Conservation (phyloP, 2,329 filamentous ascomycete genomes). For the Ceratocystis huliohia region DNA sequence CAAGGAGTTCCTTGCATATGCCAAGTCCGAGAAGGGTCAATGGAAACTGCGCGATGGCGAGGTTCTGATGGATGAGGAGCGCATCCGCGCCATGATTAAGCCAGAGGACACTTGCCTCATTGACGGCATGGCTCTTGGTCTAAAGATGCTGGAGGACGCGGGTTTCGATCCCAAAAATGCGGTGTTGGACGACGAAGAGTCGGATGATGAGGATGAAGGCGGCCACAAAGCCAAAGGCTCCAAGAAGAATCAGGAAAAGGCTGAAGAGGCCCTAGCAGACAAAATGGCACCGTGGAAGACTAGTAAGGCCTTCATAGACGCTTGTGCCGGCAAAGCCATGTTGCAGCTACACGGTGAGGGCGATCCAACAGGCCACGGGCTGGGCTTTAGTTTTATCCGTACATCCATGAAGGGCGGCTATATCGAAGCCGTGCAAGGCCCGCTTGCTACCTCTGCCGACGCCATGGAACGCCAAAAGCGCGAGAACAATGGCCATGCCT, state of each 20-base stretch:
- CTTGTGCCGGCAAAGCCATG: constrained; percentile 92
- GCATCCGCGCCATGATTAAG: constrained; percentile 76
- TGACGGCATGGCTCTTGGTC: constrained; percentile 92
- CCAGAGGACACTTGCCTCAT: constrained; percentile 91
- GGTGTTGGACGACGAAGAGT: constrained; percentile 49
- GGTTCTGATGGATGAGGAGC: constrained; percentile 63
- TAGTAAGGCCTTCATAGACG: constrained; percentile 91
- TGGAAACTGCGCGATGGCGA: constrained; percentile 71
- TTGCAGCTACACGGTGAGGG: constrained; percentile 86
- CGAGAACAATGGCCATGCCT: constrained; percentile 84
- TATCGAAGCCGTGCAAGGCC: constrained; percentile 63
- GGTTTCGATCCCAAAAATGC: constrained; percentile 61
- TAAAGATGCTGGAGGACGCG: constrained; percentile 79
- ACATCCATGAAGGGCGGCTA: constrained; percentile 98
- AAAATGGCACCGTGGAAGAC: constrained; percentile 93
- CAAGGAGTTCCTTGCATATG: constrained; percentile 88
- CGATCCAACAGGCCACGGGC: constrained; percentile 82
- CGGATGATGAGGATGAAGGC: constrained; percentile 36
- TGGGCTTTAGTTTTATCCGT: constrained; percentile 94
- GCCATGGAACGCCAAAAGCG: constrained; percentile 79
- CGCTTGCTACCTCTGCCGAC: constrained; percentile 58
- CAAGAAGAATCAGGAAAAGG: constrained; percentile 37
- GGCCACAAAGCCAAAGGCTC: constrained; percentile 28
- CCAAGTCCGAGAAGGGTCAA: constrained; percentile 67
- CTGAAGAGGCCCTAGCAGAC: constrained; percentile 64